Evolutionary conservation across 2,329 filamentous ascomycete genomes (phyloP).

Genomic region (Elsinoe batatas): DNA sequence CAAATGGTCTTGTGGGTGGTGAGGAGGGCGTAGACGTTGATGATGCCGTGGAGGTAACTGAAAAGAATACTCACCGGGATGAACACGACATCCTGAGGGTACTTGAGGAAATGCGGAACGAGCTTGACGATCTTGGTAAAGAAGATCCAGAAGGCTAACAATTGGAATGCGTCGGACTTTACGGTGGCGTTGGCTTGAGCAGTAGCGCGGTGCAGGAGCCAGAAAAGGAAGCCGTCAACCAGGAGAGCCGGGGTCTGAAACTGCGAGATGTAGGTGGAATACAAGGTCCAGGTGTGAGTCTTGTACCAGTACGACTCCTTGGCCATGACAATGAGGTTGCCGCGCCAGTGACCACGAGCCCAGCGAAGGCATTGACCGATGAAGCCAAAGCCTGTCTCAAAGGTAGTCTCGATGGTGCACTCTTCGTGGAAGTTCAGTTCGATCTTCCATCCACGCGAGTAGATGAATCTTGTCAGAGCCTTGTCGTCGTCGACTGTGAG

Average conservation of each 20-base stretch:
- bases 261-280: slow-evolving; percentile 46
- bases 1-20: slow-evolving; percentile 33
- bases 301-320: slow-evolving; percentile 27
- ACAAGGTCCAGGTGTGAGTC: slow-evolving; percentile 43
- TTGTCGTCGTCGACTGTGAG: slow-evolving; percentile 53
- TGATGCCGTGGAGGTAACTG: slow-evolving; percentile 47
- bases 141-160: slow-evolving; percentile 38
- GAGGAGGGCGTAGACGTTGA: slow-evolving; percentile 48
- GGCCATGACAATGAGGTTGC: slow-evolving; percentile 41
- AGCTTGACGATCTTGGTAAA: slow-evolving; percentile 50
- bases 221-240: slow-evolving; percentile 39
- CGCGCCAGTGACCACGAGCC: slow-evolving; percentile 50
- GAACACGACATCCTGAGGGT: slow-evolving; percentile 44
- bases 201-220: slow-evolving; percentile 24
- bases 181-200: neutral
- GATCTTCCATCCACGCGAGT: slow-evolving; percentile 43
- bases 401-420: slow-evolving; percentile 41
- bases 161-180: slow-evolving; percentile 12
- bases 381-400: slow-evolving; percentile 45
- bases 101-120: slow-evolving; percentile 40
- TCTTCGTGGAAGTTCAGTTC: slow-evolving; percentile 45
- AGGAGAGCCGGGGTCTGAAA: slow-evolving; percentile 48
- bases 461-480: slow-evolving; percentile 47
- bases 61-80: slow-evolving; percentile 45
- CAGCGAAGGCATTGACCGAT: slow-evolving; percentile 46